phyloP scores from a whole-genome alignment of 2,329 filamentous ascomycete genomes.

The Passalora sequoiae region DNA sequence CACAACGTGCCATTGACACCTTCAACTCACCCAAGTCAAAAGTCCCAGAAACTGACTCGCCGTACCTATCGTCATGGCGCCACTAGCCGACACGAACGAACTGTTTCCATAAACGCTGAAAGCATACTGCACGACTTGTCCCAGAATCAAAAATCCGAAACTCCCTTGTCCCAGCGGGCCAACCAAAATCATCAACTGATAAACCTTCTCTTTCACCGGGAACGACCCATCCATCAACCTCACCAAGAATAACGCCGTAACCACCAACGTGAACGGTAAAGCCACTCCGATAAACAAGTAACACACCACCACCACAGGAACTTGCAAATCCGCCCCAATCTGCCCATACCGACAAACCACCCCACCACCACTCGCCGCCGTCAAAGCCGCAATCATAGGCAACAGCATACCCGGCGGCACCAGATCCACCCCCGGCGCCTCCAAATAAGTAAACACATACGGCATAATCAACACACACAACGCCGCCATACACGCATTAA shows the following conservation, averaged over 20 bases:
- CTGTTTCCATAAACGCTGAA: constrained; percentile 6
- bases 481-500: constrained; percentile 9
- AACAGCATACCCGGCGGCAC: constrained; percentile 9
- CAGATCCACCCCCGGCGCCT: constrained; percentile 7
- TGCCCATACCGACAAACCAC: constrained; percentile 16
- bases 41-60: constrained; percentile 10
- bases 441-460: constrained; percentile 11
- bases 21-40: constrained; percentile 6
- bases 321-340: constrained; percentile 10
- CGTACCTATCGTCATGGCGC: constrained; percentile 3
- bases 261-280: constrained; percentile 6
- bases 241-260: constrained; percentile 10
- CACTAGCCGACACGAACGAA: neutral
- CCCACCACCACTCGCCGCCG: constrained; percentile 10
- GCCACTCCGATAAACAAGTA: constrained; percentile 16
- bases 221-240: constrained; percentile 12
- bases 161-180: constrained; percentile 16
- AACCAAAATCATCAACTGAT: constrained; percentile 19
- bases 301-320: constrained; percentile 13
- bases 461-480: constrained; percentile 1
- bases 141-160: constrained; percentile 17
- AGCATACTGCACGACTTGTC: constrained; percentile 10
- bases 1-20: neutral
- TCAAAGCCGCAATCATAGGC: constrained; percentile 12
- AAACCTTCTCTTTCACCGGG: constrained; percentile 13